Evolutionary conservation across 2,329 filamentous ascomycete genomes (phyloP).

Genomic region (Fusarium redolens): DNA sequence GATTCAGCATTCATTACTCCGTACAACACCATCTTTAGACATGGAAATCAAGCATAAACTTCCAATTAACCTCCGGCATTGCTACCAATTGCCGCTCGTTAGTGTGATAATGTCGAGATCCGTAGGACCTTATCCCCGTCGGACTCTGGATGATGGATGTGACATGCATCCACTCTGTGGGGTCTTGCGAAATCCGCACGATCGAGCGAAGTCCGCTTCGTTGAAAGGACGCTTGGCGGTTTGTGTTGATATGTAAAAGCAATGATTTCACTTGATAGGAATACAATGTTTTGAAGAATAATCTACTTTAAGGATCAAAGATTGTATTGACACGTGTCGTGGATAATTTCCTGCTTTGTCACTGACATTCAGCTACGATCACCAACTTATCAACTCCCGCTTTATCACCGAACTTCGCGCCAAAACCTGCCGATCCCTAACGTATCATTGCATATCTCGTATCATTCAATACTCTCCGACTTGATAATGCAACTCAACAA

Average conservation of each 20-base stretch:
- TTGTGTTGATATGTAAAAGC: background rate
- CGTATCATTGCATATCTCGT: background rate
- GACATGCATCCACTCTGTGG: background rate
- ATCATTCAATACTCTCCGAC: too few species aligned
- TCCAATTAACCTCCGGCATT: background rate
- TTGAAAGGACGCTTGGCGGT: background rate
- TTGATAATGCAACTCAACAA: background rate
- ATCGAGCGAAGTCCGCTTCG: background rate
- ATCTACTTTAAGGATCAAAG: accelerated
- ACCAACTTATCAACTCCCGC: too few species aligned
- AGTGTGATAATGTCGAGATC: background rate
- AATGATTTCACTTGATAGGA: background rate
- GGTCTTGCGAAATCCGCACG: background rate
- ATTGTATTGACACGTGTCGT: accelerated
- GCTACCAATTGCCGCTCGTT: background rate
- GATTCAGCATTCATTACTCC: background rate
- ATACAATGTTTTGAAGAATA: accelerated
- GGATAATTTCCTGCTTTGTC: accelerated
- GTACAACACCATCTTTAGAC: background rate
- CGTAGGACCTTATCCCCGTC: constrained; percentile 7
- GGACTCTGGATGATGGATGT: background rate
- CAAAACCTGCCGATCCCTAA: background rate
- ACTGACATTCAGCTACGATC: accelerated
- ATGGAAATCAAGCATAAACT: background rate
- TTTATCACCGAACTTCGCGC: background rate